Evolutionary conservation across 2,329 filamentous ascomycete genomes (phyloP).

Genomic region (Fonsecaea multimorphosa): DNA sequence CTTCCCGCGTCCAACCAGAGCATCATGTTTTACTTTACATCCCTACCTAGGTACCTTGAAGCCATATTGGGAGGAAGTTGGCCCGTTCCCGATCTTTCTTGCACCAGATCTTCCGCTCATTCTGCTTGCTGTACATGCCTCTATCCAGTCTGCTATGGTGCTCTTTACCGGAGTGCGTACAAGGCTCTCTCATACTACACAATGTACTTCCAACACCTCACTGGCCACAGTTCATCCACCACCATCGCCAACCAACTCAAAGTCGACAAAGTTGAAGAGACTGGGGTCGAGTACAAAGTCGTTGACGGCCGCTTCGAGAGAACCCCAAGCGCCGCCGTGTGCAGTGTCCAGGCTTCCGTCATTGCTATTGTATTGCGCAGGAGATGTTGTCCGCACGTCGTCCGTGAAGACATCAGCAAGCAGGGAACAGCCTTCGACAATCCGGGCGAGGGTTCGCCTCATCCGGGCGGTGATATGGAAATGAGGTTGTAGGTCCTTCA

Average conservation of each 20-base stretch:
- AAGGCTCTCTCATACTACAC: background rate
- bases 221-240: background rate
- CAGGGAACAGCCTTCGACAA: constrained; percentile 6
- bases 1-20: background rate
- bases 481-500: constrained; percentile 4
- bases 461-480: constrained; percentile 5
- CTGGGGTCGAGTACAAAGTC: constrained; percentile 15
- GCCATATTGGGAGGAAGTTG: no score
- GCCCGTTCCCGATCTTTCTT: no score
- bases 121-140: no score
- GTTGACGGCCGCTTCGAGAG: constrained; percentile 9
- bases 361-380: background rate
- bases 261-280: constrained; percentile 7
- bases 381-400: background rate
- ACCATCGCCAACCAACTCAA: constrained; percentile 4
- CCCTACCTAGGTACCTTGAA: no score
- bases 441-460: constrained; percentile 9
- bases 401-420: constrained; percentile 7
- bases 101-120: no score
- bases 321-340: constrained; percentile 10
- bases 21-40: no score
- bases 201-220: background rate
- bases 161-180: background rate
- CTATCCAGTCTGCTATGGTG: background rate
- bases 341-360: background rate